These are phyloP conservation scores for Helianthus annuus DNA, from an alignment of 129 eudicot genomes.

Conservation along the genomic window HanXRQr2.0-SUNRISE NC_035444.2:111188745-111189244, in stretches of 20 bases:
- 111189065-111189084: background rate
- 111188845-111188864: background rate
- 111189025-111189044: background rate
- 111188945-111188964: conserved; percentile 4
- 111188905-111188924: background rate
- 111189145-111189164: conserved; percentile 1
- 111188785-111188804: background rate
- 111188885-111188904: background rate
- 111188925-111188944: background rate
- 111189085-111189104: background rate
- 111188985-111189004: conserved; percentile 9
- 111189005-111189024: background rate
- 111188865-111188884: background rate
- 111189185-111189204: background rate
- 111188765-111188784: background rate
- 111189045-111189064: background rate
- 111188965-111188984: background rate
- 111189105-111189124: background rate
- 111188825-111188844: no score
- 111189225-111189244: background rate
- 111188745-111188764: conserved; percentile 2
- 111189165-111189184: background rate
- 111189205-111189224: background rate
- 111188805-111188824: no score
- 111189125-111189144: background rate